Conservation (phyloP, 345 rosid species). For the Bretschneidera sinensis region DNA sequence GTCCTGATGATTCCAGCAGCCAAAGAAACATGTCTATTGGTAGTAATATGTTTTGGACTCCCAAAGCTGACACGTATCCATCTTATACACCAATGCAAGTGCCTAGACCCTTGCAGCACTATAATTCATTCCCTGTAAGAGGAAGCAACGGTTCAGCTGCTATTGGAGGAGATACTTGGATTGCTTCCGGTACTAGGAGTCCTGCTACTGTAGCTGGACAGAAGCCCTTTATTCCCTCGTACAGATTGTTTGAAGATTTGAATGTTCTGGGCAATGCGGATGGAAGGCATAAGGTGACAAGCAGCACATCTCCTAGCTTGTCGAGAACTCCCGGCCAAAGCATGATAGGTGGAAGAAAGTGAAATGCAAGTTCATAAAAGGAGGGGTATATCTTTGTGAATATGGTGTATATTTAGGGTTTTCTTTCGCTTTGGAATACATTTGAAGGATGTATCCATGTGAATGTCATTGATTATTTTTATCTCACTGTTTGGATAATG, state of each 20-base stretch:
- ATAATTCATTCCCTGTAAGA: conserved; percentile 42
- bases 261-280: conserved; percentile 63
- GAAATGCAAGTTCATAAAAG: conserved; percentile 8
- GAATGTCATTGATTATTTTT: too few relatives aligned
- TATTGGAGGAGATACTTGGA: conserved; percentile 24
- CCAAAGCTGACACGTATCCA: conserved; percentile 22
- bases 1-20: conserved; percentile 26
- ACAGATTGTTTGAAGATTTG: conserved; percentile 82
- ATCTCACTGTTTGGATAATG: too few relatives aligned
- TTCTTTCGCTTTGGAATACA: too few relatives aligned
- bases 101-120: conserved; percentile 44
- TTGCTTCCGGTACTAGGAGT: conserved; percentile 18
- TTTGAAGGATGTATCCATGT: too few relatives aligned
- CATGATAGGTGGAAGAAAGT: conserved; percentile 55
- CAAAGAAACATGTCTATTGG: conserved; percentile 12
- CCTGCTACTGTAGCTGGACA: conserved; percentile 34
- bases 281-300: conserved; percentile 40
- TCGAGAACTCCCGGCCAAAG: conserved; percentile 38
- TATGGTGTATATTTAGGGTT: conserved; percentile 21
- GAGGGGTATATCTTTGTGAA: conserved; percentile 27
- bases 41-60: conserved; percentile 27
- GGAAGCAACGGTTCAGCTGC: conserved; percentile 29
- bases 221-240: conserved; percentile 76
- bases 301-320: conserved; percentile 36
- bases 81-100: conserved; percentile 35